These are phyloP conservation scores for Pseudognaphalium luteoalbum DNA, from an alignment of 129 eudicot genomes.

Conservation along the genomic window DNA sequence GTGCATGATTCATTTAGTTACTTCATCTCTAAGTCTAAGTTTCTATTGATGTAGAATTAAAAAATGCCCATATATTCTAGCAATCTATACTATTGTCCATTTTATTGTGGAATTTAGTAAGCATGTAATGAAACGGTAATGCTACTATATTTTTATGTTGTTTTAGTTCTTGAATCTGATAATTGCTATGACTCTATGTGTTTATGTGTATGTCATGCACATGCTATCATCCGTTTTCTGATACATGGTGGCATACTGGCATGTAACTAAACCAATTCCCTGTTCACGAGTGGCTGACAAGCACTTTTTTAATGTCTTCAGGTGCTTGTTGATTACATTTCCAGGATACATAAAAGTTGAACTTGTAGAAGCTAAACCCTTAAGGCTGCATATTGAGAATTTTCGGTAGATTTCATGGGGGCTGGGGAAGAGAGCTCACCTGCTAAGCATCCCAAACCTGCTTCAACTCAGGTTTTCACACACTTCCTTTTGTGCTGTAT, in stretches of 20 bases:
- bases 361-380: constrained; percentile 16
- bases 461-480: constrained; percentile 60
- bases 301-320: constrained; percentile 25
- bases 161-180: neutral
- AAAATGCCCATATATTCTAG: neutral
- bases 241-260: neutral
- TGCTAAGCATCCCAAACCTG: constrained; percentile 65
- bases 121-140: neutral
- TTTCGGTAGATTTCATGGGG: constrained; percentile 50
- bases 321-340: constrained; percentile 26
- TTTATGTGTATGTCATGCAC: neutral
- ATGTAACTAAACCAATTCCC: neutral
- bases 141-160: neutral
- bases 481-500: constrained; percentile 9
- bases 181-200: neutral
- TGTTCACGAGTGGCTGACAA: neutral
- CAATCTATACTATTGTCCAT: neutral
- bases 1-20: neutral
- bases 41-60: neutral
- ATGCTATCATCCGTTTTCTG: neutral
- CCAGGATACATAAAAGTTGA: constrained; percentile 19
- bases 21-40: neutral
- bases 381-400: constrained; percentile 24
- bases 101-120: neutral
- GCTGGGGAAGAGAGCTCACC: constrained; percentile 80